A percentile compares a stretch with the other conserved stretches of the same genome.
Evolutionary conservation across 768 basidiomycete species (phyloP).

Genomic region (Russula abietina): DNA sequence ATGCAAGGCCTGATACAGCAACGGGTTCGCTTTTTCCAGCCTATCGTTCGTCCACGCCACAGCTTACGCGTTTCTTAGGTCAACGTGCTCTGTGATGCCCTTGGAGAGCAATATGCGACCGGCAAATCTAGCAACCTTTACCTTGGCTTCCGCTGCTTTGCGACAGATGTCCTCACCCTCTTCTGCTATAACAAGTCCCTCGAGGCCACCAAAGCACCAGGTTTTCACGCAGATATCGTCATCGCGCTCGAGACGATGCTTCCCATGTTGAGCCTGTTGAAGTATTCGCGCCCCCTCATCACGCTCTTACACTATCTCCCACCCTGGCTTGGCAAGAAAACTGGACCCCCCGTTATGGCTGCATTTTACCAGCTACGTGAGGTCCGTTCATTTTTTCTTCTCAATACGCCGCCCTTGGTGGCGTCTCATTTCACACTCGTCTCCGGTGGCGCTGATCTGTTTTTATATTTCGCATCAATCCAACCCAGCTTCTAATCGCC

Average conservation of each 20-base stretch:
- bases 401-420: constrained; percentile 6
- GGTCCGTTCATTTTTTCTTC: constrained; percentile 8
- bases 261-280: constrained; percentile 10
- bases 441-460: constrained; percentile 7
- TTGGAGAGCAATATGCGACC: constrained; percentile 31
- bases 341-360: constrained; percentile 3
- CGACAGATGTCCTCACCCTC: constrained; percentile 38
- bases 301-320: constrained; percentile 5
- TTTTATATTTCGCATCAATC: not conserved
- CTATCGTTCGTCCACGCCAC: no score
- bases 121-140: constrained; percentile 30
- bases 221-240: constrained; percentile 34
- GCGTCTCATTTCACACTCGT: not conserved
- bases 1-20: constrained; percentile 35
- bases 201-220: constrained; percentile 29
- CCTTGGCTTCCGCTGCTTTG: constrained; percentile 37
- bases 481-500: constrained; percentile 15
- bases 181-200: constrained; percentile 36
- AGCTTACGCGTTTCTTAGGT: no score
- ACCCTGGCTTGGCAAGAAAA: constrained; percentile 5
- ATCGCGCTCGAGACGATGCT: constrained; percentile 20
- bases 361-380: constrained; percentile 9
- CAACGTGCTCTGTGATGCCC: not conserved
- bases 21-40: constrained; percentile 28
- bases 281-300: constrained; percentile 6